Conservation (phyloP, 2,329 filamentous ascomycete genomes). For the Aspergillus sp. region DNA sequence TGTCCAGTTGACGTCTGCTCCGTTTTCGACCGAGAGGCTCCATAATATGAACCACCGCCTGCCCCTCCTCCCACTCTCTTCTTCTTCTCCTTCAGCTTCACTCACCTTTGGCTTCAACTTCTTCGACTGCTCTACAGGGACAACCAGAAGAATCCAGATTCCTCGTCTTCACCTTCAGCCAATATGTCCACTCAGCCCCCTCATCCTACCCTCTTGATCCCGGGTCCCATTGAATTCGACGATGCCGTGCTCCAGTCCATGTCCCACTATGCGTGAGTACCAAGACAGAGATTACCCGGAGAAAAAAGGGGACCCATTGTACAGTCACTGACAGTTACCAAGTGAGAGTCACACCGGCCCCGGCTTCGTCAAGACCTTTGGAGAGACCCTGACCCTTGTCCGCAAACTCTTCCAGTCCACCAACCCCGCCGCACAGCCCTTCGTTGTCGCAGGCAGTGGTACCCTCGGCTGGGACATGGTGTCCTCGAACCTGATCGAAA, state of each 20-base stretch:
- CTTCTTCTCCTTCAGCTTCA: too few species aligned
- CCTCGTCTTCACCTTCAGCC: constrained; percentile 12
- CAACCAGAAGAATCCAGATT: constrained; percentile 1
- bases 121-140: constrained; percentile 12
- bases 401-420: constrained; percentile 92
- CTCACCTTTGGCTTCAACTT: too few species aligned
- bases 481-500: constrained; percentile 83
- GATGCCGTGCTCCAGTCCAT: constrained; percentile 93
- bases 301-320: neutral
- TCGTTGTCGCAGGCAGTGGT: constrained; percentile 87
- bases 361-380: constrained; percentile 81
- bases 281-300: neutral
- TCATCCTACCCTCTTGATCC: constrained; percentile 77
- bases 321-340: too few species aligned
- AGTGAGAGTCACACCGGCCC: constrained; percentile 86
- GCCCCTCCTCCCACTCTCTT: too few species aligned
- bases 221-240: constrained; percentile 95
- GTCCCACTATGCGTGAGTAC: constrained; percentile 65
- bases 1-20: constrained; percentile 24
- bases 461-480: constrained; percentile 96
- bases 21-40: constrained; percentile 51
- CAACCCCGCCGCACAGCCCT: constrained; percentile 74
- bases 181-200: constrained; percentile 52
- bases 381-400: constrained; percentile 78
- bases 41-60: constrained; percentile 16